Conservation (phyloP, 2,329 filamentous ascomycete species). For the Pseudocercospora musae region DNA sequence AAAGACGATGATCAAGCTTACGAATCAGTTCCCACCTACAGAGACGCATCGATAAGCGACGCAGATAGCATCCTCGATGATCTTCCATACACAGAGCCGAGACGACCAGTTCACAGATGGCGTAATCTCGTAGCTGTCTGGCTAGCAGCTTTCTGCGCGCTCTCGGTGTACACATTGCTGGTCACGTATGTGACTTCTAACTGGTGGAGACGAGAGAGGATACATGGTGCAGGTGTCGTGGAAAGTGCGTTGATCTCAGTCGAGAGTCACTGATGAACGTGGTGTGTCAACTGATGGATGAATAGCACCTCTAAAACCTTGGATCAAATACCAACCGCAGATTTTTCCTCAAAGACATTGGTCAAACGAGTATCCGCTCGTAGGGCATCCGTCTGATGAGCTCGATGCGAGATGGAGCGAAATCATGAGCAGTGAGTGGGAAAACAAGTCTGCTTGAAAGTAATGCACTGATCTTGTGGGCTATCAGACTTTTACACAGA, state of each 20-base stretch:
- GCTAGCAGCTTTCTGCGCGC: not conserved
- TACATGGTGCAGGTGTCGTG: not conserved
- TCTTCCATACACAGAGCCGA: not conserved
- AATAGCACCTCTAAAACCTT: not conserved
- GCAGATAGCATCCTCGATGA: not conserved
- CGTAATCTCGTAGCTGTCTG: not conserved
- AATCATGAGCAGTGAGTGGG: not conserved
- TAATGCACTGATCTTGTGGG: not conserved
- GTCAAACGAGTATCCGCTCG: slow-evolving; percentile 1
- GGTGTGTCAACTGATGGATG: not conserved
- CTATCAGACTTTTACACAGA: not conserved
- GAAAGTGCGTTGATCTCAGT: not conserved
- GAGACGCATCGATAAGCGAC: not conserved
- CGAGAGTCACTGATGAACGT: not conserved
- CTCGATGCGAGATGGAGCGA: slow-evolving; percentile 2
- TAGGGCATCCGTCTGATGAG: not conserved
- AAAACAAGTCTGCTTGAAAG: not conserved
- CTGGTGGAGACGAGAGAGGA: not conserved
- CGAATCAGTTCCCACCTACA: not conserved
- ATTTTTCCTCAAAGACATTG: not conserved
- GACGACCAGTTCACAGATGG: not conserved
- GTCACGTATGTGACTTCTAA: not conserved
- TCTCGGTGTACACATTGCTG: not conserved
- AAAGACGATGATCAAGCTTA: not conserved
- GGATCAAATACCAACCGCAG: not conserved